phyloP scores from a whole-genome alignment of 768 basidiomycete species.

The Cystoderma amianthinum region DNA sequence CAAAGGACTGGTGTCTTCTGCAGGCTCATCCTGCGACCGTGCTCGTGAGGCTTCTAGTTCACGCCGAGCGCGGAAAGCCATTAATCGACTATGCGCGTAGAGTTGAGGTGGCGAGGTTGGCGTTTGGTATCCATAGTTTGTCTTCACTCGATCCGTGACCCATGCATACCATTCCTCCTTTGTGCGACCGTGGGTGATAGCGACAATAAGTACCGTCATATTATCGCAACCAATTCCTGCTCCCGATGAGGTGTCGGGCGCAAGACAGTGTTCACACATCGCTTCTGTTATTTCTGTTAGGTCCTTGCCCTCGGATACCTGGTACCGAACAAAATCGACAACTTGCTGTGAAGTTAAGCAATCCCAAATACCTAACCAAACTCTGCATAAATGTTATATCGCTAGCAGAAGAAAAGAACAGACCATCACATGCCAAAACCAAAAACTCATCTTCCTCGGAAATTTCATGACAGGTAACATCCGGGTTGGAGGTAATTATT shows the following conservation, averaged over 20 bases:
- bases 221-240: conserved; percentile 97
- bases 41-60: conserved; percentile 46
- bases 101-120: conserved; percentile 72
- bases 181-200: conserved; percentile 80
- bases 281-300: conserved; percentile 82
- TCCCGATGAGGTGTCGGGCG: conserved; percentile 86
- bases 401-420: conserved; percentile 2
- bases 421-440: conserved; percentile 96
- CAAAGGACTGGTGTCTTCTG: conserved; percentile 18
- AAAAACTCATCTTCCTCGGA: conserved; percentile 93
- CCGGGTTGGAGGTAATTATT: conserved; percentile 93
- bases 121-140: conserved; percentile 69
- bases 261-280: conserved; percentile 89
- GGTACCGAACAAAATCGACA: conserved; percentile 79
- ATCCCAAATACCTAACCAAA: conserved; percentile 92
- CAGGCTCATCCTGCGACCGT: conserved; percentile 22
- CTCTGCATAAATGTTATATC: conserved; percentile 4
- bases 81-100: conserved; percentile 57
- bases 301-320: conserved; percentile 71
- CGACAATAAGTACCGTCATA: conserved; percentile 94
- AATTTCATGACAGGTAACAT: conserved; percentile 75
- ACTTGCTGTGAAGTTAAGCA: conserved; percentile 91
- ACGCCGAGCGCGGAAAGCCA: conserved; percentile 54
- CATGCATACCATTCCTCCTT: conserved; percentile 90
- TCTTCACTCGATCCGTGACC: conserved; percentile 78